Base-by-base conservation (phyloP, 441 rosid genomes). In the Isatis lusitanica region DNA sequence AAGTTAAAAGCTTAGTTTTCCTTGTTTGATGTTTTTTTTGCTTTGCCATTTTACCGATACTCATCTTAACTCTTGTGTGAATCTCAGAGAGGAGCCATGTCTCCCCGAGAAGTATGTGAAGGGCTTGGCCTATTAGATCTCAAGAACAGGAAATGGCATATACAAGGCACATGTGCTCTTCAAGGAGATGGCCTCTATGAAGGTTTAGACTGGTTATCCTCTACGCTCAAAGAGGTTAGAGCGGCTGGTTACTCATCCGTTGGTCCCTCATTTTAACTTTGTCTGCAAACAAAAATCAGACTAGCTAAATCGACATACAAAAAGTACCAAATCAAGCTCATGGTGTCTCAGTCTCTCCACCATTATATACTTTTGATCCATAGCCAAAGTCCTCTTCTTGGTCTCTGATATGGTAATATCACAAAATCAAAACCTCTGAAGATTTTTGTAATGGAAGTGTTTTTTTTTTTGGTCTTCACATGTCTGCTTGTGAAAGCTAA, bases 81-180 rank as follows among this genome's bases (percentile, higher is more conserved):
- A 68, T 70, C 36, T 48, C 84, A 95, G 99, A 92, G 83, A 87
- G 99, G 98, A 74, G 98, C 96, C 44, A 94, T 94, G 99, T 83
- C 94, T 12, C 93, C 99, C 2, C 86, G 80, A 87, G 98, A 95
- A 84, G 99, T 93, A 47, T 86, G 92, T 10, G 92, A 95, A 77
- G 98, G 99, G 66, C 83, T 95, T 66, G 99, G 99, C 40, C 91
- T 95, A 42, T 82, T 87, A 71, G 98, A 88, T 75, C 89, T 93
- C 39, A 90, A 91, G 89, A 88, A 93, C 84, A 85, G 98, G 79
- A 95, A 90, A 79, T 95, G 99, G 99, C 97, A 95, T 81, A 93
- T 93, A 79, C 98, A 95, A 82, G 99, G 98, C 55, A 93, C 98
- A 68, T 91, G 98, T 52, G 98, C 99, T 3, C 87, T 95, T 56